Conservation (phyloP, 2,329 filamentous ascomycete species). For the Penicillium sp. region DNA sequence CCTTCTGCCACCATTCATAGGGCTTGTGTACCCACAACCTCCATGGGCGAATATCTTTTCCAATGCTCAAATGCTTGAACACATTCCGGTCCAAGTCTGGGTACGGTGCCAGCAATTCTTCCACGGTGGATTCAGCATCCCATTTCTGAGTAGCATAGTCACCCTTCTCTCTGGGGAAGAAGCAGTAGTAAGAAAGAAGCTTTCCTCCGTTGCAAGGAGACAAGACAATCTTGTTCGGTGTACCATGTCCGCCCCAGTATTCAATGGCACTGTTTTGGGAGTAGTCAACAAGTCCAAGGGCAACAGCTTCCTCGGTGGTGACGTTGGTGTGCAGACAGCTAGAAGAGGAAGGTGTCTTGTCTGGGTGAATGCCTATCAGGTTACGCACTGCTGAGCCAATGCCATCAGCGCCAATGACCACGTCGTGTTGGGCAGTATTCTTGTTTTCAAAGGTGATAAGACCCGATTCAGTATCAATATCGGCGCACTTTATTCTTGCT, state of each 20-base stretch:
- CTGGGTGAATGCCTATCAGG: constrained; percentile 60
- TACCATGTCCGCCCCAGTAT: constrained; percentile 65
- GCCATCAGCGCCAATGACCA: constrained; percentile 62
- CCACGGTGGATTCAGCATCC: constrained; percentile 53
- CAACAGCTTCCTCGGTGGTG: constrained; percentile 56
- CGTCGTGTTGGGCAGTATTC: constrained; percentile 49
- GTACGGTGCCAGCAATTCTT: constrained; percentile 59
- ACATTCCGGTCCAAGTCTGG: constrained; percentile 59
- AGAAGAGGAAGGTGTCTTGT: constrained; percentile 56
- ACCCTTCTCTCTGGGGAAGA: constrained; percentile 58
- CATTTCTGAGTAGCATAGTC: constrained; percentile 61
- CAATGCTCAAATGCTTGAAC: constrained; percentile 54
- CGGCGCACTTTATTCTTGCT: constrained; percentile 19
- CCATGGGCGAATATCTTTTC: constrained; percentile 63
- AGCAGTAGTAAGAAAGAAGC: constrained; percentile 66
- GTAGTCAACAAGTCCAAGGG: constrained; percentile 60
- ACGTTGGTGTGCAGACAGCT: constrained; percentile 65
- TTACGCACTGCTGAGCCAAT: constrained; percentile 63
- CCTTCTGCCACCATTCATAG: constrained; percentile 55
- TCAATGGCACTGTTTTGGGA: constrained; percentile 59
- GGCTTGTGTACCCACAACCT: constrained; percentile 52
- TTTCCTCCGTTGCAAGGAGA: constrained; percentile 65
- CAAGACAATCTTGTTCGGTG: constrained; percentile 67
- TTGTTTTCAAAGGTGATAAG: constrained; percentile 55
- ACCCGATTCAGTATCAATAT: constrained; percentile 52